A percentile compares a stretch with the other conserved stretches of the same genome.
These are phyloP conservation scores for Xylaria longipes DNA, from an alignment of 495 filamentous ascomycete genomes.

Conservation along the genomic window DNA sequence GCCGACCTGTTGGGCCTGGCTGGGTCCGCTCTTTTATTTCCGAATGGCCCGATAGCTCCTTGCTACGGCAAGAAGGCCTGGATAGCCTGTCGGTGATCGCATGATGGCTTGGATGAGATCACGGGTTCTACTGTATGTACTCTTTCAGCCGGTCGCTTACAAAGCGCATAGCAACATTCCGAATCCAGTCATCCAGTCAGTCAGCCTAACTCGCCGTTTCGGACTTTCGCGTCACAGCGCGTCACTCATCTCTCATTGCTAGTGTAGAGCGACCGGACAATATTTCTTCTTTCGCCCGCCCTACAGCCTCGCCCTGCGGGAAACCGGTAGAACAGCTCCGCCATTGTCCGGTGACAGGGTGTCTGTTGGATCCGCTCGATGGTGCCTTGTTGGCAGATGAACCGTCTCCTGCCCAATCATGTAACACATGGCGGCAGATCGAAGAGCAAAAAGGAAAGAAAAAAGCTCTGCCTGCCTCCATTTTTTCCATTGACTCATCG, in stretches of 20 bases:
- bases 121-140: background rate
- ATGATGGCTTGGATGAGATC: conserved; percentile 9
- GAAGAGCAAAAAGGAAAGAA: background rate
- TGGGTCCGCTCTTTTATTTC: conserved; percentile 22
- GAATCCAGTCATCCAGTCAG: conserved; percentile 2
- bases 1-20: background rate
- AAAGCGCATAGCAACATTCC: conserved; percentile 16
- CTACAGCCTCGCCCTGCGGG: background rate
- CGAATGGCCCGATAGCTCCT: conserved; percentile 19
- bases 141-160: conserved; percentile 8
- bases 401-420: background rate
- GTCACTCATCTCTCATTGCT: background rate
- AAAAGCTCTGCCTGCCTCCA: background rate
- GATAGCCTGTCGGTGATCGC: conserved; percentile 12
- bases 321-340: background rate
- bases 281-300: background rate
- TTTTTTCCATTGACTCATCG: background rate
- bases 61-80: background rate
- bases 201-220: conserved; percentile 9
- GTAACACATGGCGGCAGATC: background rate
- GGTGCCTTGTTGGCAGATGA: background rate
- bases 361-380: background rate
- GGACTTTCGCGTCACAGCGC: conserved; percentile 7
- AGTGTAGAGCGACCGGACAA: background rate
- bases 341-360: background rate